A percentile compares a stretch with the other conserved stretches of the same genome.
Evolutionary conservation across 495 filamentous ascomycete species (phyloP).

Genomic region (Penicillium mononematosum): DNA sequence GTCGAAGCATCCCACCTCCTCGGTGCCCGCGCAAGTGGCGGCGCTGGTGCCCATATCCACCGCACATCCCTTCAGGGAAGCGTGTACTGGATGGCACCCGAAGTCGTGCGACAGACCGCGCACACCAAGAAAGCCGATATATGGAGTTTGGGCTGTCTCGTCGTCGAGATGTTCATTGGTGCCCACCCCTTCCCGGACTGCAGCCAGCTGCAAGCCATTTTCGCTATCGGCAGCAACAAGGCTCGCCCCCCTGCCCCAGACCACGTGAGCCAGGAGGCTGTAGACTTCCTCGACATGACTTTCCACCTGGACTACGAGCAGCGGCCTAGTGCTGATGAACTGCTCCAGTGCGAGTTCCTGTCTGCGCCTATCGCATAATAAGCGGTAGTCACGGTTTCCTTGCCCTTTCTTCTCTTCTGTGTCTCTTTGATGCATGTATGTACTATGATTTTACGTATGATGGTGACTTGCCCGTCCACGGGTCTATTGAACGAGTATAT

Average conservation of each 20-base stretch:
- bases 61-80: conserved; percentile 93
- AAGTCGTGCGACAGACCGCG: conserved; percentile 95
- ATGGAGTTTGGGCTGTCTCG: conserved; percentile 93
- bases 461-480: conserved; percentile 3
- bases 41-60: conserved; percentile 61
- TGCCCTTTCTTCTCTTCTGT: not conserved
- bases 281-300: conserved; percentile 79
- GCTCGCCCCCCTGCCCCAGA: conserved; percentile 89
- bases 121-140: conserved; percentile 99
- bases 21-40: conserved; percentile 52
- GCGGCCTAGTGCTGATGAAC: conserved; percentile 85
- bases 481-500: conserved; percentile 1
- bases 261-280: conserved; percentile 80
- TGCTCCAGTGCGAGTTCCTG: conserved; percentile 79
- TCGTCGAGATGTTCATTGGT: conserved; percentile 99
- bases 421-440: conserved; percentile 8
- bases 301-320: conserved; percentile 94
- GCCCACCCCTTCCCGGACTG: conserved; percentile 96
- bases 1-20: conserved; percentile 74
- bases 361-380: conserved; percentile 55
- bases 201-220: conserved; percentile 96
- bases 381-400: not conserved
- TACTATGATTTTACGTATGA: conserved; percentile 22
- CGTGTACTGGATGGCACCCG: conserved; percentile 99
- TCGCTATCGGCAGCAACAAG: conserved; percentile 88